A percentile compares a stretch with the other conserved stretches of the same genome.
Conservation (phyloP, 371 early-diverging fungal species). For the Syncephalis plumigaleata region DNA sequence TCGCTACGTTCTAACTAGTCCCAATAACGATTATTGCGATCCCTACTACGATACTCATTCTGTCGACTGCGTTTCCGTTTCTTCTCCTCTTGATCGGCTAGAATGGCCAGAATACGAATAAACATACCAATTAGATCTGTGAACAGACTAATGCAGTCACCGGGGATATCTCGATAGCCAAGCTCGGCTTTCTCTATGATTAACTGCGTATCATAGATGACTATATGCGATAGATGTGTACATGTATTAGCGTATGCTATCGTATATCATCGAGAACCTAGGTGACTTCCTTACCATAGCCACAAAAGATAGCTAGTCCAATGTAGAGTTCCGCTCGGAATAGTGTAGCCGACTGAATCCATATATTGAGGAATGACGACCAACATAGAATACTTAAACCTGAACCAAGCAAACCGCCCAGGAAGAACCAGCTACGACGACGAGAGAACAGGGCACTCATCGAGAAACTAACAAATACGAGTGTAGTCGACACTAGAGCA, state of each 20-base stretch:
- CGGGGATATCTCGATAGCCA: conserved; percentile 14
- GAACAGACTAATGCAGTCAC: conserved; percentile 17
- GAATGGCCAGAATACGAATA: conserved; percentile 15
- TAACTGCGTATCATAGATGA: conserved; percentile 27
- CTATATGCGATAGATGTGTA: conserved; percentile 4
- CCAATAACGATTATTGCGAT: too few relatives aligned
- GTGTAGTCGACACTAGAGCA: conserved; percentile 11
- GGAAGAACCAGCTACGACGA: conserved; percentile 11
- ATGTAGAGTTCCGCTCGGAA: conserved; percentile 16
- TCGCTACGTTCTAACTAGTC: too few relatives aligned
- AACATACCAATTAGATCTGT: conserved; percentile 20
- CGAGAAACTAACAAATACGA: conserved; percentile 18
- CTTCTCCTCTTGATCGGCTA: conserved; percentile 10
- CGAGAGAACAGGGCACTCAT: conserved; percentile 12
- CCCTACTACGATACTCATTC: background rate
- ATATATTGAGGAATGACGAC: conserved; percentile 14
- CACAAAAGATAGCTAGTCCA: conserved; percentile 19
- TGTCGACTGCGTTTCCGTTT: background rate
- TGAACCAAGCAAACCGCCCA: conserved; percentile 17
- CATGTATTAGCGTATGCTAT: too few relatives aligned
- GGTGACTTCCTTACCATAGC: conserved; percentile 5
- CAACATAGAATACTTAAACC: conserved; percentile 8
- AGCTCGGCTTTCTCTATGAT: conserved; percentile 15
- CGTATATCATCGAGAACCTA: background rate
- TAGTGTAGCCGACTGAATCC: conserved; percentile 11